Evolutionary conservation across 2,329 filamentous ascomycete genomes (phyloP).

Genomic region (Ophiostoma novo-ulmi): DNA sequence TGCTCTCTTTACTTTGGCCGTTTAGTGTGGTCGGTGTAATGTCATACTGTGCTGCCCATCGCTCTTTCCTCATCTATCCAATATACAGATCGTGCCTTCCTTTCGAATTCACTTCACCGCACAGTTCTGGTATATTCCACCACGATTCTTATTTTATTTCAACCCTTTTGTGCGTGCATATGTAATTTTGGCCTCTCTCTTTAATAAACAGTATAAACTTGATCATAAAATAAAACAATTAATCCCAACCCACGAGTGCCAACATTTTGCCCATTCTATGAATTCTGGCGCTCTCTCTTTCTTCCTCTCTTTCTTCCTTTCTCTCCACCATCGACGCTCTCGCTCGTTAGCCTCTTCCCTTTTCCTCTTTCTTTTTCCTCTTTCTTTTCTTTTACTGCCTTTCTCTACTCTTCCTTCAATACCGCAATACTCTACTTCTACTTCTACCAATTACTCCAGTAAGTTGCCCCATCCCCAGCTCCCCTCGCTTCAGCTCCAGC

Average conservation of each 20-base stretch:
- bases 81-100: conserved; percentile 17
- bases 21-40: neutral
- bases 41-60: conserved; percentile 8
- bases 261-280: neutral
- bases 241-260: neutral
- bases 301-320: neutral
- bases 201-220: neutral
- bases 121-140: neutral
- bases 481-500: neutral
- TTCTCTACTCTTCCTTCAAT: neutral
- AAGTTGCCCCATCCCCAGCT: conserved; percentile 3
- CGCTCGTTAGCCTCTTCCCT: neutral
- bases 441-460: neutral
- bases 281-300: neutral
- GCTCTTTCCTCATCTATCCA: conserved; percentile 17
- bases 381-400: neutral
- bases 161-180: neutral
- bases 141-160: neutral
- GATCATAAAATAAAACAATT: neutral
- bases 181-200: neutral
- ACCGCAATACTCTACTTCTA: neutral
- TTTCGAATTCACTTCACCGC: neutral
- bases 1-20: neutral
- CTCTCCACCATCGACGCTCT: neutral
- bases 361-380: neutral